Evolutionary conservation across 2,329 filamentous ascomycete species (phyloP).

Genomic region (Colletotrichum sp.): DNA sequence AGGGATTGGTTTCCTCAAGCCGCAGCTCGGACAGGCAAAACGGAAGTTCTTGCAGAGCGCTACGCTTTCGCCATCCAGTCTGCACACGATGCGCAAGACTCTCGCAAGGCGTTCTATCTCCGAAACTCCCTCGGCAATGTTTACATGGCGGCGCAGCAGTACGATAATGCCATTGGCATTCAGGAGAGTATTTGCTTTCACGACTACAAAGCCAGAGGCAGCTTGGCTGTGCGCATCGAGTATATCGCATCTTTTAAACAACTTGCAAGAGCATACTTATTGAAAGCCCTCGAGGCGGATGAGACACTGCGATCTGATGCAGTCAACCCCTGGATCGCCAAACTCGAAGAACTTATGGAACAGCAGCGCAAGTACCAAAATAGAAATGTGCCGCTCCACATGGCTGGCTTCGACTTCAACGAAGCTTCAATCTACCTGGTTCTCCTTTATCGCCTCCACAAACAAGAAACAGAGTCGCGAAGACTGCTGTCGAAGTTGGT

Average conservation of each 20-base stretch:
- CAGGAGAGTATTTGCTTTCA: slow-evolving; percentile 40
- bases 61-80: slow-evolving; percentile 35
- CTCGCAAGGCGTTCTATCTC: slow-evolving; percentile 40
- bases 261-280: slow-evolving; percentile 38
- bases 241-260: slow-evolving; percentile 45
- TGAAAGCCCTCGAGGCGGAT: slow-evolving; percentile 17
- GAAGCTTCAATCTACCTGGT: slow-evolving; percentile 44
- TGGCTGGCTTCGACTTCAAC: slow-evolving; percentile 46
- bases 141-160: slow-evolving; percentile 37
- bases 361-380: slow-evolving; percentile 43
- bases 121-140: slow-evolving; percentile 40
- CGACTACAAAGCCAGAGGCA: slow-evolving; percentile 43
- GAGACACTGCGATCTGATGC: slow-evolving; percentile 23
- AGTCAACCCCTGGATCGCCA: slow-evolving; percentile 34
- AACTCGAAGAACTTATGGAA: slow-evolving; percentile 37
- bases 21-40: slow-evolving; percentile 36
- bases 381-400: slow-evolving; percentile 41
- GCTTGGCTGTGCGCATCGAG: slow-evolving; percentile 40
- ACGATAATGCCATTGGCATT: slow-evolving; percentile 36
- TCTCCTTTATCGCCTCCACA: slow-evolving; percentile 38
- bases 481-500: slow-evolving; percentile 36
- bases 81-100: slow-evolving; percentile 37
- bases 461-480: slow-evolving; percentile 29
- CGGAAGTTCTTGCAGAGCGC: slow-evolving; percentile 31
- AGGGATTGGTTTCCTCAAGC: slow-evolving; percentile 46